Conservation (phyloP, 139 green algal genomes). For the Tetradesmus lagerheimii region DNA sequence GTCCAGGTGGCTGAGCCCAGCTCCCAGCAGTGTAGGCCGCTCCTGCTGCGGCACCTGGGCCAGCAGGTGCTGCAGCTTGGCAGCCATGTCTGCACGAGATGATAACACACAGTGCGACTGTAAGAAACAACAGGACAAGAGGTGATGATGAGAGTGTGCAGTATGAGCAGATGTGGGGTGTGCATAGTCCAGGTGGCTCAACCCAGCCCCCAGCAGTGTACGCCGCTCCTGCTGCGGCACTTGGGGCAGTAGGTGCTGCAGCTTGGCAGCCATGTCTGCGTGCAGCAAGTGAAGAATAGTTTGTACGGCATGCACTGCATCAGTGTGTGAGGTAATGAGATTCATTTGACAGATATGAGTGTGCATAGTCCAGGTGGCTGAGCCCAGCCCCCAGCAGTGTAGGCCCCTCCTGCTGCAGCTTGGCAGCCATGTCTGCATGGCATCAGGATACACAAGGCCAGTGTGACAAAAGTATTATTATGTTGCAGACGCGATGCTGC, state of each 20-base stretch:
- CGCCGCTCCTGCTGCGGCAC: constrained; percentile 14
- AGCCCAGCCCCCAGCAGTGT: constrained; percentile 85
- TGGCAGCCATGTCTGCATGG: no score
- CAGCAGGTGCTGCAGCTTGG: constrained; percentile 48
- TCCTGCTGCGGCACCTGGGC: constrained; percentile 17
- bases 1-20: constrained; percentile 91
- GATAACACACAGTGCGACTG: no score
- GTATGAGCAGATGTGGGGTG: no score
- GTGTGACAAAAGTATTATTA: no score
- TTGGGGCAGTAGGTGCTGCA: constrained; percentile 43
- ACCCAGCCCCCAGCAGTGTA: constrained; percentile 78
- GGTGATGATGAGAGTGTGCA: no score
- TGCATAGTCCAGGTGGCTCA: constrained; percentile 96
- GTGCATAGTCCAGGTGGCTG: constrained; percentile 94
- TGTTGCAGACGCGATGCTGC: constrained; percentile 75
- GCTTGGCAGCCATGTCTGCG: constrained; percentile 36
- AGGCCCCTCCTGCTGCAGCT: constrained; percentile 17
- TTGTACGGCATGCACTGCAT: no score
- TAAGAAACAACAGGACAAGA: no score
- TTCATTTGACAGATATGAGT: no score
- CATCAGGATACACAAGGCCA: no score
- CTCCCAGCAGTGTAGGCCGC: constrained; percentile 72
- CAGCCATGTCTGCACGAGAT: constrained; percentile 38
- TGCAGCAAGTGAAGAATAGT: no score
- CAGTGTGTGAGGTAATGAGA: no score